Percentiles rank a stretch among this genome's conserved stretches.
Conservation (phyloP, 2,329 filamentous ascomycete species). For the Colletotrichum melonis region DNA sequence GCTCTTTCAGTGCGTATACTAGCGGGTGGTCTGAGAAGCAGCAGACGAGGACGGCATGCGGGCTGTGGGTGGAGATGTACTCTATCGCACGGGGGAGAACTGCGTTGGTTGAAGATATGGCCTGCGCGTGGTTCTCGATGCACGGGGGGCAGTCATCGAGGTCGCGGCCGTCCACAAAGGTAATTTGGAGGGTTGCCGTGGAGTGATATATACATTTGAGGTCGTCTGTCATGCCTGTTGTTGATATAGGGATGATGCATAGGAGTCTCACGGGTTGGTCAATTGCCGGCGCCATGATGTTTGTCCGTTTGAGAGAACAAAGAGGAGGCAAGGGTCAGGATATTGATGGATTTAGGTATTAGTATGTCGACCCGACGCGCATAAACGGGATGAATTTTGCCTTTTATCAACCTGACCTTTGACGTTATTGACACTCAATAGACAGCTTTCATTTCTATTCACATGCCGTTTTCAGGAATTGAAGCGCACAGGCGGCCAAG, state of each 20-base stretch:
- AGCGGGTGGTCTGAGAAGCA: constrained; percentile 32
- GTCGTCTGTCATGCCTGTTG: constrained; percentile 25
- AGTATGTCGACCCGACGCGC: background rate
- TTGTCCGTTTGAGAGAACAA: background rate
- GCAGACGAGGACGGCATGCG: constrained; percentile 23
- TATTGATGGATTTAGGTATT: background rate
- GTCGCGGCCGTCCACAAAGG: constrained; percentile 18
- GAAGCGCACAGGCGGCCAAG: background rate
- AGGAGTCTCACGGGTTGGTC: background rate
- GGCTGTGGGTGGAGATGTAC: background rate
- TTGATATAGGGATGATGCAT: constrained; percentile 29
- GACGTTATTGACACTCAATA: background rate
- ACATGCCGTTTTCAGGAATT: constrained; percentile 5
- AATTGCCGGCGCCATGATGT: background rate
- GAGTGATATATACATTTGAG: constrained; percentile 4
- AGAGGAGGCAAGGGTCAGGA: background rate
- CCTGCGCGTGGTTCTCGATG: constrained; percentile 22
- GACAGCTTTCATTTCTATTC: background rate
- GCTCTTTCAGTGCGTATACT: constrained; percentile 6
- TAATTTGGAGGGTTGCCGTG: background rate
- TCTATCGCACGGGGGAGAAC: constrained; percentile 7
- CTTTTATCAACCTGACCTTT: background rate
- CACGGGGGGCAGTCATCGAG: constrained; percentile 13
- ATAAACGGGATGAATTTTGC: background rate
- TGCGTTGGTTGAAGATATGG: background rate